Base-by-base conservation (phyloP, 2,329 filamentous ascomycete species). In the Ramularia endophylla region DNA sequence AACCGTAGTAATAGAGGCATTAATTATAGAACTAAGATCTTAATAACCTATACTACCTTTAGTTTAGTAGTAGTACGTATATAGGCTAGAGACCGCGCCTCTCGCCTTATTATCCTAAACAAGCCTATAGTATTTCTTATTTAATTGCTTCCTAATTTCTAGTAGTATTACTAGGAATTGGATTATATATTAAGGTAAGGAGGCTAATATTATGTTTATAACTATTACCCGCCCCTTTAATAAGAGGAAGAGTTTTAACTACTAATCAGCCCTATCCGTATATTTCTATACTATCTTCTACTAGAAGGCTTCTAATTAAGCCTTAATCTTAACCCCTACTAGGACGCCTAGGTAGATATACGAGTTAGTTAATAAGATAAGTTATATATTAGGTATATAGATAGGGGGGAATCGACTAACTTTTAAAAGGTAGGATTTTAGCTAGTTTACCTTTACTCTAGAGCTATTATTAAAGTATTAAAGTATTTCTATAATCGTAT, bases 391-490 rank as follows among this genome's bases (percentile, higher is more conserved):
- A n/a, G n/a, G n/a, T n/a, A n/a, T n/a, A n/a, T n/a, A n/a, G n/a
- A 27, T 19, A 4, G 2, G 20, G 25, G 27, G 34, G 17, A 22
- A 16, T 31, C 20, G n/a, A n/a, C n/a, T n/a, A n/a, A n/a, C n/a
- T 22, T 36, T 36, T 22, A 25, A 36, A 22, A 25, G 27, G 20
- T 18, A 36, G 8, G 12, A 25, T 22, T 36, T 36, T n/a, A 15
- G 15, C 17, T 36, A 36, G 34, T 36, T 36, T 22, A 36, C 34
- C 34, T 36, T 36, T 15, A 11, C 12, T 5, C 34, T 27, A 27
- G 34, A 25, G n/a, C 19, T 22, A 4, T 22, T 6, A n/a, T n/a
- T 8, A 15, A 25, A 36, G 11, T 8, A 25, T 27, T 22, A 6
- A 27, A 36, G 17, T 19, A 22, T 19, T n/a, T 36, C 20, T 15